Evolutionary conservation across 2,329 filamentous ascomycete species (phyloP).

Genomic region (Colletotrichum sp.): DNA sequence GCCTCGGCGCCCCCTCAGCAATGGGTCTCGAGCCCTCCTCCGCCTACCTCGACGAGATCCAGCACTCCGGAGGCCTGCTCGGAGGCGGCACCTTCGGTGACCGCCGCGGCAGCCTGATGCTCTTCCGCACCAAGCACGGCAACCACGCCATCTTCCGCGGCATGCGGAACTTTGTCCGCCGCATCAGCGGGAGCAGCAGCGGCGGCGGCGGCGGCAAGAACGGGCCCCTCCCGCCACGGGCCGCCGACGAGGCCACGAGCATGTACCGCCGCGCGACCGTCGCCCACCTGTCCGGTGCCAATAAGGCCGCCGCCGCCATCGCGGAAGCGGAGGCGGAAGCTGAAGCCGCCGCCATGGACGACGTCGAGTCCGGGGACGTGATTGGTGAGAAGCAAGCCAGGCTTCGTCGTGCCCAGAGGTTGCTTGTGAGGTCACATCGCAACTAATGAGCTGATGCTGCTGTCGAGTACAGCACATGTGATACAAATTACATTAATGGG

Average conservation of each 20-base stretch:
- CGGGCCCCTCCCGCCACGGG: constrained; percentile 10
- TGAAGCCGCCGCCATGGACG: constrained; percentile 26
- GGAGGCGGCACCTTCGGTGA: background rate
- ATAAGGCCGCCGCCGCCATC: background rate
- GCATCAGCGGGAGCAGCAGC: constrained; percentile 13
- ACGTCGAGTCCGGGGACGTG: constrained; percentile 19
- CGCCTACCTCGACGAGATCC: constrained; percentile 4
- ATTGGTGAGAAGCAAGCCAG: constrained; percentile 42
- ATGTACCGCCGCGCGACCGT: constrained; percentile 17
- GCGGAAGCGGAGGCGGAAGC: constrained; percentile 23
- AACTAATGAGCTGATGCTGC: background rate
- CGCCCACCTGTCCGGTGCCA: background rate
- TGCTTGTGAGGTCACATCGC: constrained; percentile 31
- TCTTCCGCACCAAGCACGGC: constrained; percentile 6
- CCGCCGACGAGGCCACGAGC: constrained; percentile 9
- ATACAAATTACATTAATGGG: background rate
- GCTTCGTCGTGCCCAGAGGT: constrained; percentile 42
- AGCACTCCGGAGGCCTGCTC: background rate
- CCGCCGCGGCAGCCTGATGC: background rate
- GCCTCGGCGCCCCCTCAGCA: constrained; percentile 15
- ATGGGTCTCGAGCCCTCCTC: constrained; percentile 12
- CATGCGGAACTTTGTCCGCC: constrained; percentile 17
- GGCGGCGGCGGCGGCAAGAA: background rate
- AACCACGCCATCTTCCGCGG: constrained; percentile 16
- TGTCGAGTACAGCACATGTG: background rate